phyloP scores from a whole-genome alignment of 495 filamentous ascomycete species.

The Pyronema omphalodes region DNA sequence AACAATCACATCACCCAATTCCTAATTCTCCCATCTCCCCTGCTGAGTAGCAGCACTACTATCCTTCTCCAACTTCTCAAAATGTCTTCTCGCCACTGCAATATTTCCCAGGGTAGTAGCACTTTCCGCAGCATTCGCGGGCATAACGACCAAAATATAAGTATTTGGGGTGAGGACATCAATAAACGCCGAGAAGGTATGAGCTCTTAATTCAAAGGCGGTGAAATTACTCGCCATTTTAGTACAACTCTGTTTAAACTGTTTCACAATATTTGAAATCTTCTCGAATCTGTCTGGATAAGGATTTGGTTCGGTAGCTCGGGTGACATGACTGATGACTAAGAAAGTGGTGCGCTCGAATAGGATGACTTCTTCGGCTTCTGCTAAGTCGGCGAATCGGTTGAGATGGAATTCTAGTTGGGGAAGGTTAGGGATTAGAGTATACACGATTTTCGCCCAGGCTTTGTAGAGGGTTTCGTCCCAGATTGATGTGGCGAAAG shows the following conservation, averaged over 20 bases:
- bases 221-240: constrained; percentile 19
- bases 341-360: constrained; percentile 94
- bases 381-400: constrained; percentile 58
- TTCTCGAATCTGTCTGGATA: constrained; percentile 85
- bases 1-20: neutral
- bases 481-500: constrained; percentile 93
- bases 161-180: constrained; percentile 90
- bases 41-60: constrained; percentile 15
- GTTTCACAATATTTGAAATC: constrained; percentile 89
- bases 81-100: constrained; percentile 62
- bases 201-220: constrained; percentile 33
- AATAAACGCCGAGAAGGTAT: constrained; percentile 75
- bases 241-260: constrained; percentile 69
- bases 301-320: constrained; percentile 53
- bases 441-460: constrained; percentile 93
- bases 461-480: constrained; percentile 96
- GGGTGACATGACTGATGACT: constrained; percentile 70
- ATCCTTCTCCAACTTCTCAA: constrained; percentile 34
- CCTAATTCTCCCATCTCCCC: neutral
- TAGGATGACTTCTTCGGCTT: constrained; percentile 83
- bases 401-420: constrained; percentile 70
- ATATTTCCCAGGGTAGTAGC: constrained; percentile 82
- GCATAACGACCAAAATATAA: constrained; percentile 78
- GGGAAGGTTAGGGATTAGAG: constrained; percentile 80
- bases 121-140: constrained; percentile 41